Conservation (phyloP, 208 protist species). For the Kentomonas sorsogonicus region DNA sequence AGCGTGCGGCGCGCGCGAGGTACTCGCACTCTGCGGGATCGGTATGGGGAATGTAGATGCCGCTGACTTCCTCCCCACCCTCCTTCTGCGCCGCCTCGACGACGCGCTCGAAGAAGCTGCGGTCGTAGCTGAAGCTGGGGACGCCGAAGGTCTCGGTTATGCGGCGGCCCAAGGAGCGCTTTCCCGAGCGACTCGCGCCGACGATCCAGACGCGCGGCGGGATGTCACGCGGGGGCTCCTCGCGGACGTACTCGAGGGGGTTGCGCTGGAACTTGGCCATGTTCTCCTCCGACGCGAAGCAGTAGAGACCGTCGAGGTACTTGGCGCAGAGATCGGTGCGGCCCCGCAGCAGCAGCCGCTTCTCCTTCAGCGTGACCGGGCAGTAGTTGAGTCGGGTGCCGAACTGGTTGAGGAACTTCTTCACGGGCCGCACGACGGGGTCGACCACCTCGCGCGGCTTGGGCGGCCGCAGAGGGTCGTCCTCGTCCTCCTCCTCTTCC, state of each 20-base stretch:
- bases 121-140: slow-evolving; percentile 63
- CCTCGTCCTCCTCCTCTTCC: slow-evolving; percentile 45
- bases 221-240: slow-evolving; percentile 29
- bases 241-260: slow-evolving; percentile 56
- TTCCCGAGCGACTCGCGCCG: slow-evolving; percentile 55
- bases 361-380: slow-evolving; percentile 71
- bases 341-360: slow-evolving; percentile 65
- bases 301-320: slow-evolving; percentile 62
- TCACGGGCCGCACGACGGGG: slow-evolving; percentile 37
- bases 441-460: slow-evolving; percentile 17
- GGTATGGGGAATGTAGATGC: slow-evolving; percentile 52
- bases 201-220: slow-evolving; percentile 83
- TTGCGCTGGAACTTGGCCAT: slow-evolving; percentile 51
- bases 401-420: slow-evolving; percentile 77
- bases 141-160: slow-evolving; percentile 55
- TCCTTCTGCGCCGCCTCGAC: slow-evolving; percentile 53
- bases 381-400: slow-evolving; percentile 74
- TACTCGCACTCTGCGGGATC: slow-evolving; percentile 35
- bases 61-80: slow-evolving; percentile 44
- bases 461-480: slow-evolving; percentile 15
- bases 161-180: slow-evolving; percentile 56
- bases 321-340: slow-evolving; percentile 45
- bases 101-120: slow-evolving; percentile 68
- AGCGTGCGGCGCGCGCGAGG: slow-evolving; percentile 31
- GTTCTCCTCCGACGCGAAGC: slow-evolving; percentile 65